Evolutionary conservation across 2,329 filamentous ascomycete species (phyloP).

Genomic region (Chaetomium sp.): DNA sequence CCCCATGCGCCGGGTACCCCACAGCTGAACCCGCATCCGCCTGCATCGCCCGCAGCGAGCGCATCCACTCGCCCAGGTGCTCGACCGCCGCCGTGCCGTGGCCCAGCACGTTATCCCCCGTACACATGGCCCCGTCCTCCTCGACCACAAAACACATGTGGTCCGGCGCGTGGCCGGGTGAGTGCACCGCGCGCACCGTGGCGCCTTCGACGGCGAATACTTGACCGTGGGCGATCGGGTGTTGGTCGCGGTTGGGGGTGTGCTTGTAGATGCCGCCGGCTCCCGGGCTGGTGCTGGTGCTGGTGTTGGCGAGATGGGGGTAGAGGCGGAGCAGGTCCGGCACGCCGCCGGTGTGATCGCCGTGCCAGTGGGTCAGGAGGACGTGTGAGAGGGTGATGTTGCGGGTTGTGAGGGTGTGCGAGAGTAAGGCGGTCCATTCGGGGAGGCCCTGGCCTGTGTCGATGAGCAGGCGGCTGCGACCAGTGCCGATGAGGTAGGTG

Average conservation of each 20-base stretch:
- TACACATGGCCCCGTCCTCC: slow-evolving; percentile 79
- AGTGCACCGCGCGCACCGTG: slow-evolving; percentile 57
- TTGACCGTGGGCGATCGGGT: slow-evolving; percentile 43
- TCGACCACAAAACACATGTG: slow-evolving; percentile 73
- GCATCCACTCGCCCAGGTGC: slow-evolving; percentile 52
- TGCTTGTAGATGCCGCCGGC: slow-evolving; percentile 24
- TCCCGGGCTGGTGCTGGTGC: too few species aligned
- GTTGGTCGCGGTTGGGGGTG: slow-evolving; percentile 28
- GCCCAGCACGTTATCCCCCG: slow-evolving; percentile 81
- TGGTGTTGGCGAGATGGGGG: slow-evolving; percentile 34
- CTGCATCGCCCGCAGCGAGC: slow-evolving; percentile 15
- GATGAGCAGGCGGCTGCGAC: slow-evolving; percentile 56
- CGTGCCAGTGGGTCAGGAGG: slow-evolving; percentile 70
- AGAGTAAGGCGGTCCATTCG: slow-evolving; percentile 45
- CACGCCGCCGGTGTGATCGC: slow-evolving; percentile 63
- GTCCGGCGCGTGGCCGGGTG: slow-evolving; percentile 68
- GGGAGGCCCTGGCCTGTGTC: slow-evolving; percentile 65
- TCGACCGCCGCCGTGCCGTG: slow-evolving; percentile 84
- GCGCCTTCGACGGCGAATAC: slow-evolving; percentile 52
- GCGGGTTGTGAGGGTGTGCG: slow-evolving; percentile 25
- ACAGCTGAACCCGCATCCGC: slow-evolving; percentile 26
- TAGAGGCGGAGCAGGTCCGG: slow-evolving; percentile 42
- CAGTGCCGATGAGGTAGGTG: slow-evolving; percentile 67
- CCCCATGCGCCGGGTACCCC: slow-evolving; percentile 42
- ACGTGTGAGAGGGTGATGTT: slow-evolving; percentile 35